phyloP scores from a whole-genome alignment of 2,329 filamentous ascomycete species.

The Aaosphaeria arxii region DNA sequence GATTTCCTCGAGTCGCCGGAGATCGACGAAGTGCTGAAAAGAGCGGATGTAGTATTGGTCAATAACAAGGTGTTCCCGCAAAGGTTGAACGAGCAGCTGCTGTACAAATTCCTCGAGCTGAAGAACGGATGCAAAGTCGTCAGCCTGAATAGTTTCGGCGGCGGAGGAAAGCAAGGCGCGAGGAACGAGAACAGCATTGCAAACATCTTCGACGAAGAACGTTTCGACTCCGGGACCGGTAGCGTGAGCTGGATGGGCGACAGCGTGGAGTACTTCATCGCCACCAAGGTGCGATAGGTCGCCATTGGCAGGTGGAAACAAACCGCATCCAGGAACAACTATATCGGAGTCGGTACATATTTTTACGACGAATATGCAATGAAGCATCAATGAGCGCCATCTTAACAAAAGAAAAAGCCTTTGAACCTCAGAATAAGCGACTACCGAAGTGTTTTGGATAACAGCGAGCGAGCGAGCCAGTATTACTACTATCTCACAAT shows the following conservation, averaged over 20 bases:
- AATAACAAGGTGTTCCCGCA: slow-evolving; percentile 98
- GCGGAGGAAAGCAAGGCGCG: slow-evolving; percentile 70
- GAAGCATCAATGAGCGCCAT: too few species aligned
- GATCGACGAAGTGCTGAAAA: slow-evolving; percentile 71
- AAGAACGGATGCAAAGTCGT: slow-evolving; percentile 89
- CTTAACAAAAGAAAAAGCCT: too few species aligned
- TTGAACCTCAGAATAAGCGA: too few species aligned
- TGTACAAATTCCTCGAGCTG: slow-evolving; percentile 88
- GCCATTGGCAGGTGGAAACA: neutral
- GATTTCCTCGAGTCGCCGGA: slow-evolving; percentile 75
- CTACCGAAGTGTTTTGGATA: too few species aligned
- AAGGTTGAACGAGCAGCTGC: slow-evolving; percentile 77
- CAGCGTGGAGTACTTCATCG: slow-evolving; percentile 83
- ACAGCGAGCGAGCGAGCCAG: too few species aligned
- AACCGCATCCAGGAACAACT: too few species aligned
- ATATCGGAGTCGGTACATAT: too few species aligned
- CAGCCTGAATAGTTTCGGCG: slow-evolving; percentile 81
- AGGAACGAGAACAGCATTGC: slow-evolving; percentile 77
- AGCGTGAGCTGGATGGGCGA: slow-evolving; percentile 88
- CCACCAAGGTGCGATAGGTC: slow-evolving; percentile 48
- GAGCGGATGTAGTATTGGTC: slow-evolving; percentile 91
- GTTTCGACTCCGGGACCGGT: slow-evolving; percentile 65
- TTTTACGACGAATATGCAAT: too few species aligned
- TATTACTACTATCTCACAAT: too few species aligned
- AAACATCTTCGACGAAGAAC: slow-evolving; percentile 75